These are phyloP conservation scores for Brassica carinata DNA, from an alignment of 345 rosid species.

Conservation along the genomic window DNA sequence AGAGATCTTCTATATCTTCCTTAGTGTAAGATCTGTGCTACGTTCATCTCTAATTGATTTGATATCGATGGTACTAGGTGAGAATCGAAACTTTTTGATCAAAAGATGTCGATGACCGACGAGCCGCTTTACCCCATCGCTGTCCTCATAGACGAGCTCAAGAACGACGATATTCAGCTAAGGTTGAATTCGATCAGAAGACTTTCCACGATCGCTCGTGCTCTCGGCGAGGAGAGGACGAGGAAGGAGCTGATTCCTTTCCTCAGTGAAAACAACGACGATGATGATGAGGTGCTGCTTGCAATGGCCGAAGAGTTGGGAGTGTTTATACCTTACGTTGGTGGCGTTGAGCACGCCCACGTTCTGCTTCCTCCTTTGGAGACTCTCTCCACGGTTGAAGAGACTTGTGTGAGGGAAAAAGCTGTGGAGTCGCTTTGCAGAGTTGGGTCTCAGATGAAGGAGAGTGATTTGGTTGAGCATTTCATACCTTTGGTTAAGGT, in stretches of 20 bases:
- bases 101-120: slow-evolving; percentile 61
- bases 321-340: slow-evolving; percentile 82
- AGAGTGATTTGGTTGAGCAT: slow-evolving; percentile 70
- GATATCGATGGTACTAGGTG: not conserved
- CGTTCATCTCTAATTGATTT: not conserved
- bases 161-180: slow-evolving; percentile 87
- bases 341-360: slow-evolving; percentile 77
- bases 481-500: slow-evolving; percentile 82
- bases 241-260: slow-evolving; percentile 82
- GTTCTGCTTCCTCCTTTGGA: slow-evolving; percentile 74
- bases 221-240: slow-evolving; percentile 85
- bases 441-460: slow-evolving; percentile 87
- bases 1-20: slow-evolving; percentile 22
- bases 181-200: slow-evolving; percentile 79
- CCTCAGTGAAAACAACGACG: slow-evolving; percentile 80
- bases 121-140: slow-evolving; percentile 87
- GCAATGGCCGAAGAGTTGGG: slow-evolving; percentile 89
- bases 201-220: slow-evolving; percentile 85
- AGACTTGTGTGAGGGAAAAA: slow-evolving; percentile 85
- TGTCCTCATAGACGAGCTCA: slow-evolving; percentile 76
- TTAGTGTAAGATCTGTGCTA: not conserved
- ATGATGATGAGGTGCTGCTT: slow-evolving; percentile 82
- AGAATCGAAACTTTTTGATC: not conserved
- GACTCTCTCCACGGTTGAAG: slow-evolving; percentile 75
- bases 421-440: slow-evolving; percentile 79